Evolutionary conservation across 306 rosid genomes (phyloP).

Genomic region (Geum urbanum): DNA sequence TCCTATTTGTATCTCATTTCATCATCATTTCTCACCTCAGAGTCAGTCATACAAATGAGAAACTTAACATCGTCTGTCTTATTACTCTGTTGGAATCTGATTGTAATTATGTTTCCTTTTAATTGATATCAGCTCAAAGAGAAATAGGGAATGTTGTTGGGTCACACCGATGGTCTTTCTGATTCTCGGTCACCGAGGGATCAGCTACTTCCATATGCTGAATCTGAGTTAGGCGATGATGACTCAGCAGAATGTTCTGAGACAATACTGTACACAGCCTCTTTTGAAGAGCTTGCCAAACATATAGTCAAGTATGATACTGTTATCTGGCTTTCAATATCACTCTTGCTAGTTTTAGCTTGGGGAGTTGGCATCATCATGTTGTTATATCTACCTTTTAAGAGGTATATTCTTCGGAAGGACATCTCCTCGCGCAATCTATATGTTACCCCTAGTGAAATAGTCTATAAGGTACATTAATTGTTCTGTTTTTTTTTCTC

Average conservation of each 20-base stretch:
- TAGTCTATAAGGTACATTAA: constrained; percentile 66
- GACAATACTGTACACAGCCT: constrained; percentile 57
- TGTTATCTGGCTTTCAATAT: constrained; percentile 77
- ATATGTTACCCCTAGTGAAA: constrained; percentile 68
- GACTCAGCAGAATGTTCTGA: constrained; percentile 48
- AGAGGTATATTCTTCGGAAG: constrained; percentile 68
- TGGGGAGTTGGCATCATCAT: constrained; percentile 89
- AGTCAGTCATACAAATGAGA: not conserved
- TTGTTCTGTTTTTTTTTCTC: not conserved
- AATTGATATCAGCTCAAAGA: constrained; percentile 41
- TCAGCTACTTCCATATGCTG: constrained; percentile 47
- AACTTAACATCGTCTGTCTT: not conserved
- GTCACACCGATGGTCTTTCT: constrained; percentile 53
- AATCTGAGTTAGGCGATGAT: constrained; percentile 43
- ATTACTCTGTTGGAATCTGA: not conserved
- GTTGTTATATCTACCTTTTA: constrained; percentile 79
- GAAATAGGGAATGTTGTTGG: constrained; percentile 46
- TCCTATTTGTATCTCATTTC: not conserved
- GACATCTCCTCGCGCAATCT: constrained; percentile 70
- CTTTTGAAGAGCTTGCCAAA: constrained; percentile 73
- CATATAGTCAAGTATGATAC: constrained; percentile 66
- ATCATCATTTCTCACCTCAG: not conserved
- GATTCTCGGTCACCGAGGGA: constrained; percentile 46
- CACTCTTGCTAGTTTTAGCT: constrained; percentile 74
- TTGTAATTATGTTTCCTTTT: constrained; percentile 17